Evolutionary conservation across 2,329 filamentous ascomycete genomes (phyloP).

Genomic region (Ophiostoma quercus): DNA sequence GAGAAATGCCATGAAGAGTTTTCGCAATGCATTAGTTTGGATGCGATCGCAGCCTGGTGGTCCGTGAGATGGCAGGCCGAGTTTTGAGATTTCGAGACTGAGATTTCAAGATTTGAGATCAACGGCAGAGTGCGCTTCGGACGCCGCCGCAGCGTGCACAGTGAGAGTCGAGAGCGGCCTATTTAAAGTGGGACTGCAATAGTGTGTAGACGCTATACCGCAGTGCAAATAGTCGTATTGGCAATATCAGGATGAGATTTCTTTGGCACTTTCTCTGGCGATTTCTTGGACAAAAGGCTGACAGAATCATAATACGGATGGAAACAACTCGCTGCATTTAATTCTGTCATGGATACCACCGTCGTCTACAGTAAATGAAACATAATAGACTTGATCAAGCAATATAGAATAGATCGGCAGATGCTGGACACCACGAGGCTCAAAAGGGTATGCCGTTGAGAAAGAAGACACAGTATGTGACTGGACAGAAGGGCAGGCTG

Average conservation of each 20-base stretch:
- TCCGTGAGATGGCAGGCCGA: not conserved
- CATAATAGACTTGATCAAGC: not conserved
- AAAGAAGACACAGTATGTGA: not conserved
- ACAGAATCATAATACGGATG: not conserved
- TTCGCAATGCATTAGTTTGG: not conserved
- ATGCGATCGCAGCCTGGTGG: not conserved
- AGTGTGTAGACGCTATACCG: not conserved
- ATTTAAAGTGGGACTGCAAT: not conserved
- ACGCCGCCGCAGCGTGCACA: not conserved
- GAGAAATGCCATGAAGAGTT: not conserved
- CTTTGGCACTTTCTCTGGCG: too few species aligned
- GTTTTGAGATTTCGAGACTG: not conserved
- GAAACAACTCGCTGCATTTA: not conserved
- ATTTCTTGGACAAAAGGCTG: not conserved
- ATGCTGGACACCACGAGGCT: not conserved
- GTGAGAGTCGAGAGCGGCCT: slow-evolving; percentile 4
- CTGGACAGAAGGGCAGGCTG: not conserved
- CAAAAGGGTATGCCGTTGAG: not conserved
- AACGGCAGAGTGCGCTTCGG: slow-evolving; percentile 7
- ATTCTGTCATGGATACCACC: not conserved
- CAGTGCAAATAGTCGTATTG: not conserved
- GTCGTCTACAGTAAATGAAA: not conserved
- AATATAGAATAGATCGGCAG: slow-evolving; percentile 1
- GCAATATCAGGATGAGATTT: not conserved
- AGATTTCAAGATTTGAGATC: not conserved